A percentile compares a stretch with the other conserved stretches of the same genome.
phyloP scores from a whole-genome alignment of 2,329 filamentous ascomycete genomes.

The Knufia fluminis region DNA sequence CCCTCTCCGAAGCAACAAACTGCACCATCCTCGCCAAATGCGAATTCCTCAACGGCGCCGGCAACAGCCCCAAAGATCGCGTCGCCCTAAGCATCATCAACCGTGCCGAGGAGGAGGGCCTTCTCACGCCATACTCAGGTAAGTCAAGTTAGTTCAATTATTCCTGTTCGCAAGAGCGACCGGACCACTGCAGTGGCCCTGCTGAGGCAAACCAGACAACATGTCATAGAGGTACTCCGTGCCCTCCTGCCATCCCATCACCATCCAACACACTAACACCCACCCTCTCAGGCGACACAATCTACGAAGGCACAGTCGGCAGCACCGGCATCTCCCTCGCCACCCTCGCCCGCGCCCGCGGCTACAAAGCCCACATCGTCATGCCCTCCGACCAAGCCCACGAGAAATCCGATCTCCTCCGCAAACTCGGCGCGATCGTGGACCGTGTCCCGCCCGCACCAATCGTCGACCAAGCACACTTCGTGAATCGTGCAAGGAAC shows the following conservation, averaged over 20 bases:
- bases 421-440: conserved; percentile 84
- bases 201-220: no score
- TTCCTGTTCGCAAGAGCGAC: no score
- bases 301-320: conserved; percentile 95
- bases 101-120: conserved; percentile 66
- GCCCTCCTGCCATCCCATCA: no score
- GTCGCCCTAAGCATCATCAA: conserved; percentile 86
- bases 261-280: no score
- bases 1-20: conserved; percentile 75
- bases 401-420: conserved; percentile 83
- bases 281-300: conserved; percentile 68
- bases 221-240: no score
- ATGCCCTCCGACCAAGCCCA: conserved; percentile 87
- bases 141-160: neutral
- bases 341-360: conserved; percentile 74
- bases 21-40: conserved; percentile 88
- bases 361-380: conserved; percentile 90
- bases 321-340: conserved; percentile 94
- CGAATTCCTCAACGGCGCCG: conserved; percentile 92
- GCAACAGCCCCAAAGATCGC: conserved; percentile 87
- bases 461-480: conserved; percentile 88
- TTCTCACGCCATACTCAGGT: conserved; percentile 64
- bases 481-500: conserved; percentile 79
- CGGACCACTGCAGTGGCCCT: no score
- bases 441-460: conserved; percentile 84